Evolutionary conservation across 495 filamentous ascomycete genomes (phyloP).

Genomic region (Penicillium lagena): DNA sequence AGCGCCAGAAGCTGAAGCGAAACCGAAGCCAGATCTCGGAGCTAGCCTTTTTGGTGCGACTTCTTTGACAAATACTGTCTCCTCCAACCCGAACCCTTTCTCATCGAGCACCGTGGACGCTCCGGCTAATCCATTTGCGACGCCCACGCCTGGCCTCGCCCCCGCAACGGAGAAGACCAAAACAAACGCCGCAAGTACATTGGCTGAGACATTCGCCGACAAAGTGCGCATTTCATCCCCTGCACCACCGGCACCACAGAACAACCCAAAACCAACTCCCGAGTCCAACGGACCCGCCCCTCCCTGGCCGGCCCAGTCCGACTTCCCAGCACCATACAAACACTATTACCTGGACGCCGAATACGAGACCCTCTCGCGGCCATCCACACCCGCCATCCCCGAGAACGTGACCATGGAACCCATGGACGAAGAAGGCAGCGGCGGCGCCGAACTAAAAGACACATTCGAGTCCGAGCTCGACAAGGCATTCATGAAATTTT

Average conservation of each 20-base stretch:
- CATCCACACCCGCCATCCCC: conserved; percentile 35
- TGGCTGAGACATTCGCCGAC: conserved; percentile 69
- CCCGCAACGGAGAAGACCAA: conserved; percentile 20
- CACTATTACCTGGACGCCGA: conserved; percentile 84
- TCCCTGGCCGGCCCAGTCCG: conserved; percentile 67
- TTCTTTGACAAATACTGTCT: conserved; percentile 40
- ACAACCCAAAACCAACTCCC: conserved; percentile 23
- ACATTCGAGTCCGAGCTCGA: conserved; percentile 80
- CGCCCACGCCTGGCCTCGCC: conserved; percentile 31
- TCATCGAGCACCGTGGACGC: conserved; percentile 22
- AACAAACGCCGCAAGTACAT: conserved; percentile 19
- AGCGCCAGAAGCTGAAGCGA: conserved; percentile 10
- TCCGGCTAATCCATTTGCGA: conserved; percentile 42
- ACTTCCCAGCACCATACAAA: conserved; percentile 65
- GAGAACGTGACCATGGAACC: conserved; percentile 53
- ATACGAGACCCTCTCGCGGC: conserved; percentile 68
- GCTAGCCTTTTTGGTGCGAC: conserved; percentile 47
- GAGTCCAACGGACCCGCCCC: conserved; percentile 26
- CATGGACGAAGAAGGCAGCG: conserved; percentile 38
- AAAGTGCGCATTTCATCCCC: conserved; percentile 50
- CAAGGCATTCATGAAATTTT: conserved; percentile 83
- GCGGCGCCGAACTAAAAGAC: conserved; percentile 68
- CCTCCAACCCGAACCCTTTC: conserved; percentile 52
- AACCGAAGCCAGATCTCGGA: conserved; percentile 48
- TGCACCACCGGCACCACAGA: conserved; percentile 1